phyloP scores from a whole-genome alignment of 257 asterid genomes.

The Lavandula angustifolia region DNA sequence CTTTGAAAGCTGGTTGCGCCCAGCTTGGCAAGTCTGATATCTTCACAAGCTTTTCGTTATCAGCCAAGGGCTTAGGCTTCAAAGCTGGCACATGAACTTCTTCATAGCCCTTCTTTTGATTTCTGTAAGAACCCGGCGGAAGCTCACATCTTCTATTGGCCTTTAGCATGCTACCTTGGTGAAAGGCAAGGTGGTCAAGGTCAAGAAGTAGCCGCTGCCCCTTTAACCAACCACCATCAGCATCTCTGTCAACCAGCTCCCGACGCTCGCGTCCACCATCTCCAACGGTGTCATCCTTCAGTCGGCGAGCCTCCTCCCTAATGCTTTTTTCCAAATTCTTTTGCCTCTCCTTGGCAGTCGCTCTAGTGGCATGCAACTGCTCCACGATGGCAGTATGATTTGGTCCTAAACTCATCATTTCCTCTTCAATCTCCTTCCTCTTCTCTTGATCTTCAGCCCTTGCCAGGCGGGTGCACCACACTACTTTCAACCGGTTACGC shows the following conservation, averaged over 20 bases:
- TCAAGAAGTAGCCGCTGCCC: slow-evolving; percentile 62
- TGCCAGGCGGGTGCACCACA: slow-evolving; percentile 60
- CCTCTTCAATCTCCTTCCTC: slow-evolving; percentile 59
- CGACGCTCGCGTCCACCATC: slow-evolving; percentile 49
- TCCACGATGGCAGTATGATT: slow-evolving; percentile 53
- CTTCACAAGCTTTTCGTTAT: slow-evolving; percentile 47
- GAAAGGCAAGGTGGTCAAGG: slow-evolving; percentile 53
- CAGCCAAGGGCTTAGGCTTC: slow-evolving; percentile 51
- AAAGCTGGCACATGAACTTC: slow-evolving; percentile 69
- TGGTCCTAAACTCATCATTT: slow-evolving; percentile 51
- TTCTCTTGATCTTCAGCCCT: slow-evolving; percentile 63
- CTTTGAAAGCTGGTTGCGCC: slow-evolving; percentile 63
- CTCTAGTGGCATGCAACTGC: slow-evolving; percentile 66
- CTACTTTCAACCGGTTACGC: slow-evolving; percentile 57
- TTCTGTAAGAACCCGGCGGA: slow-evolving; percentile 56
- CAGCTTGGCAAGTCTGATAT: slow-evolving; percentile 54
- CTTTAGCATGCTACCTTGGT: slow-evolving; percentile 63
- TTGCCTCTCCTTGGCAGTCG: slow-evolving; percentile 64
- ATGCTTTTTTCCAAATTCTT: slow-evolving; percentile 59
- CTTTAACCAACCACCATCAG: slow-evolving; percentile 61
- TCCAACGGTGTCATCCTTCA: slow-evolving; percentile 51
- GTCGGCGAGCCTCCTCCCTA: slow-evolving; percentile 60
- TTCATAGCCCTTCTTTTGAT: slow-evolving; percentile 57
- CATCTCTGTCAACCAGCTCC: slow-evolving; percentile 48
- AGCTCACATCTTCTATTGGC: slow-evolving; percentile 61